phyloP scores from a whole-genome alignment of 2,329 filamentous ascomycete genomes.

The Fusarium sp. region DNA sequence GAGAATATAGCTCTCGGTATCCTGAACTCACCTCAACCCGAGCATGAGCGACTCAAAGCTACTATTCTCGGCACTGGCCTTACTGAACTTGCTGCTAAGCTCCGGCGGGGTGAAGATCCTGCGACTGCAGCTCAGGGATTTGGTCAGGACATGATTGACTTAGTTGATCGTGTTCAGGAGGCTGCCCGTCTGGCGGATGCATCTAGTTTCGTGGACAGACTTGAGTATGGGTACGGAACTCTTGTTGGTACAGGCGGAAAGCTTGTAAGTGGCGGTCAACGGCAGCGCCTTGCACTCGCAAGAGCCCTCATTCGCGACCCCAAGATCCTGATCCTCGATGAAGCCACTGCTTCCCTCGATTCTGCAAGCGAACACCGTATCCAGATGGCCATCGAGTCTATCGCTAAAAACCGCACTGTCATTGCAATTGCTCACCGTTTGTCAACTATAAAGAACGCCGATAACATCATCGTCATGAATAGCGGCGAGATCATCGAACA shows the following conservation, averaged over 20 bases:
- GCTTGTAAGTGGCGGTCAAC: slow-evolving; percentile 69
- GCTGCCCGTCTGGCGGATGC: slow-evolving; percentile 71
- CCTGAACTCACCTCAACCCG: slow-evolving; percentile 56
- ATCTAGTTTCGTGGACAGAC: slow-evolving; percentile 63
- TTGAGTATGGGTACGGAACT: slow-evolving; percentile 66
- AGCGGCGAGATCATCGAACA: slow-evolving; percentile 71
- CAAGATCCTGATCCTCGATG: slow-evolving; percentile 69
- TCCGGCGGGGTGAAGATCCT: slow-evolving; percentile 63
- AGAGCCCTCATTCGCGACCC: slow-evolving; percentile 68
- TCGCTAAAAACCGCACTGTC: slow-evolving; percentile 68
- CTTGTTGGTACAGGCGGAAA: slow-evolving; percentile 65
- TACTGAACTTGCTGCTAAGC: slow-evolving; percentile 61
- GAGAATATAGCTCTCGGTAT: slow-evolving; percentile 65
- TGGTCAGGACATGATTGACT: slow-evolving; percentile 59
- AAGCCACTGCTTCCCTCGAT: slow-evolving; percentile 71
- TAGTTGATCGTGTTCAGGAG: slow-evolving; percentile 62
- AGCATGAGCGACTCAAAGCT: slow-evolving; percentile 56
- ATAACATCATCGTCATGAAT: slow-evolving; percentile 75
- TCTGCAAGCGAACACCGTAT: slow-evolving; percentile 68
- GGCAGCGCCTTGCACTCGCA: slow-evolving; percentile 70
- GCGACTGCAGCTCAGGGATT: slow-evolving; percentile 56
- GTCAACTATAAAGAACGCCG: slow-evolving; percentile 71
- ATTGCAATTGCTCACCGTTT: slow-evolving; percentile 74
- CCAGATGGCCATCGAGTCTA: slow-evolving; percentile 59
- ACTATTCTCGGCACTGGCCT: slow-evolving; percentile 63